Evolutionary conservation across 2,329 filamentous ascomycete genomes (phyloP).

Genomic region (Fonsecaea nubica): DNA sequence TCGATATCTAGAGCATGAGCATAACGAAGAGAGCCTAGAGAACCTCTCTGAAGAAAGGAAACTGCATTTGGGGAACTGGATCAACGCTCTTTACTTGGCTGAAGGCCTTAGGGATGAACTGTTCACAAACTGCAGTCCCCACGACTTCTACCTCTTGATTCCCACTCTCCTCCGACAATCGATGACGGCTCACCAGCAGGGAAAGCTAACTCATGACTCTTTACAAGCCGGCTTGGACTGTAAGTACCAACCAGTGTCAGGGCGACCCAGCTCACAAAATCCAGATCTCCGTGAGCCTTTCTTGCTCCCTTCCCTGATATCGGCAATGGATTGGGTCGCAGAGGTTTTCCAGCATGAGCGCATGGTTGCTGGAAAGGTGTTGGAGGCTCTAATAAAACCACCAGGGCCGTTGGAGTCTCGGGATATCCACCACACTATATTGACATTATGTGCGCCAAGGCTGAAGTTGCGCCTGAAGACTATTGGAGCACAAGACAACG

Average conservation of each 20-base stretch:
- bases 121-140: conserved; percentile 68
- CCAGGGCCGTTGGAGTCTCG: conserved; percentile 66
- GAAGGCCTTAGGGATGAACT: conserved; percentile 70
- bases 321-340: conserved; percentile 65
- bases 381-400: conserved; percentile 63
- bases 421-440: conserved; percentile 65
- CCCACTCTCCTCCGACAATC: conserved; percentile 68
- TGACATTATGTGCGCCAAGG: conserved; percentile 56
- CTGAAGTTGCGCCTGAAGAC: conserved; percentile 20
- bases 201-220: conserved; percentile 62
- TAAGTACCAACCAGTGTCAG: conserved; percentile 45
- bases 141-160: conserved; percentile 68
- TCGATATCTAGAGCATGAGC: conserved; percentile 57
- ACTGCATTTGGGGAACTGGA: conserved; percentile 65
- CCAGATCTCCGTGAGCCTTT: conserved; percentile 68
- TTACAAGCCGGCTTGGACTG: conserved; percentile 69
- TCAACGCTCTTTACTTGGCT: conserved; percentile 66
- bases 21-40: conserved; percentile 55
- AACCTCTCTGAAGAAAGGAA: conserved; percentile 63
- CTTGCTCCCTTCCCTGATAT: conserved; percentile 65
- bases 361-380: conserved; percentile 55
- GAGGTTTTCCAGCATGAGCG: conserved; percentile 61
- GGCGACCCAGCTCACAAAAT: conserved; percentile 27
- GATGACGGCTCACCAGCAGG: conserved; percentile 62
- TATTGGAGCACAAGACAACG: conserved; percentile 21